These are phyloP conservation scores for Plicaturopsis crispa DNA, from an alignment of 768 basidiomycete species.

Conservation along the genomic window DNA sequence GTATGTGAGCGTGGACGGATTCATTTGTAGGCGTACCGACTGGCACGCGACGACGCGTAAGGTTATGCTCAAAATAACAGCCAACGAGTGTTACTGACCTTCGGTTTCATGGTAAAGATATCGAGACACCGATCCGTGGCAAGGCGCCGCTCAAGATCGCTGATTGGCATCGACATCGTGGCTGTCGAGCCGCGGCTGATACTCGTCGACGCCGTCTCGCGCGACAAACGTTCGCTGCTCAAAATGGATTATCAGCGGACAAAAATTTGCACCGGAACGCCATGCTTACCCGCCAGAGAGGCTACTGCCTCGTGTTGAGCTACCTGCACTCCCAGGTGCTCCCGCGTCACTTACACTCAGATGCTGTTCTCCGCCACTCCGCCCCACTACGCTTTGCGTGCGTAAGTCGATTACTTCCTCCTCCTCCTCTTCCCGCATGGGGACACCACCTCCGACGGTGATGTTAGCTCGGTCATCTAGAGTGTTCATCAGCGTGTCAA, in stretches of 20 bases:
- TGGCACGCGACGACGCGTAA: conserved; percentile 21
- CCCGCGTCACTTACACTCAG: conserved; percentile 16
- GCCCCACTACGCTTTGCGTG: conserved; percentile 21
- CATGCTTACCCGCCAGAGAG: conserved; percentile 48
- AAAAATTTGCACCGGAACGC: conserved; percentile 1
- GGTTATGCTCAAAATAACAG: conserved; percentile 1
- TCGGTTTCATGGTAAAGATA: conserved; percentile 92
- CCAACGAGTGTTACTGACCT: conserved; percentile 53
- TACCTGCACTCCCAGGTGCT: conserved; percentile 35
- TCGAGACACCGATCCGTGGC: conserved; percentile 77
- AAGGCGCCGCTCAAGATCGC: conserved; percentile 77
- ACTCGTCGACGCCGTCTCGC: conserved; percentile 50
- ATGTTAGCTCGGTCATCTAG: conserved; percentile 53
- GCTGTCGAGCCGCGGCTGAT: conserved; percentile 44
- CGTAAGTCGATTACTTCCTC: conserved; percentile 53
- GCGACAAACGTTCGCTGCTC: conserved; percentile 49
- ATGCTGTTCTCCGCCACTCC: conserved; percentile 6
- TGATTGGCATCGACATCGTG: conserved; percentile 48
- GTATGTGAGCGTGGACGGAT: conserved; percentile 71
- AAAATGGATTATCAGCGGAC: conserved; percentile 1
- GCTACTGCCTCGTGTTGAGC: conserved; percentile 45
- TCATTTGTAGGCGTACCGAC: conserved; percentile 89
- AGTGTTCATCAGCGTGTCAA: conserved; percentile 65
- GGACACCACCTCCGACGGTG: conserved; percentile 32
- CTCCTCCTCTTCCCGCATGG: conserved; percentile 33